Evolutionary conservation across 2,329 filamentous ascomycete genomes (phyloP).

Genomic region (Epichloe glyceriae): DNA sequence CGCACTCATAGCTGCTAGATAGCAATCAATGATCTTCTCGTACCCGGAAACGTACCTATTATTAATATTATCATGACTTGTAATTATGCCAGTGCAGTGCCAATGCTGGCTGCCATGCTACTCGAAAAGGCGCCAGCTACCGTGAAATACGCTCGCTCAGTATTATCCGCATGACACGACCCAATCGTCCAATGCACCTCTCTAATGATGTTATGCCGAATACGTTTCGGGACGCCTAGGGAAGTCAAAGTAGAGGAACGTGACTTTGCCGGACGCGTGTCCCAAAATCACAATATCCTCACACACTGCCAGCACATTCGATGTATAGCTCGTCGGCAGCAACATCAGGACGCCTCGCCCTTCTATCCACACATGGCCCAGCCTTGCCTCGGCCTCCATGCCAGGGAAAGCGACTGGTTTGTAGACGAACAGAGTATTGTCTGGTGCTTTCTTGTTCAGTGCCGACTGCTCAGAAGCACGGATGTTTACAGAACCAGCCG

Average conservation of each 20-base stretch:
- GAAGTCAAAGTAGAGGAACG: slow-evolving; percentile 8
- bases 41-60: no score
- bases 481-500: slow-evolving; percentile 4
- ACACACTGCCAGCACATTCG: slow-evolving; percentile 6
- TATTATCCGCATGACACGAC: background rate
- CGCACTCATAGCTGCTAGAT: background rate
- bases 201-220: background rate
- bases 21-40: background rate
- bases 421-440: slow-evolving; percentile 6
- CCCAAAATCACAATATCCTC: slow-evolving; percentile 7
- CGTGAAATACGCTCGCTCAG: background rate
- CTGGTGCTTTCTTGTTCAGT: slow-evolving; percentile 4
- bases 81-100: background rate
- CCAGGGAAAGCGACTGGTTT: slow-evolving; percentile 7
- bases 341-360: slow-evolving; percentile 5
- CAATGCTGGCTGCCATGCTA: background rate
- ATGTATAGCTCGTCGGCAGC: slow-evolving; percentile 5
- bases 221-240: slow-evolving; percentile 4
- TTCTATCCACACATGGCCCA: slow-evolving; percentile 7
- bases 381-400: slow-evolving; percentile 6
- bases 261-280: slow-evolving; percentile 7
- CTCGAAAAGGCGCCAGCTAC: background rate
- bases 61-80: background rate
- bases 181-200: background rate
- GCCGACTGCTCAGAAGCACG: background rate